A percentile compares a stretch with the other conserved stretches of the same genome.
Evolutionary conservation across 73 alveolate genomes (phyloP).

Genomic region (Blepharisma japonicum): DNA sequence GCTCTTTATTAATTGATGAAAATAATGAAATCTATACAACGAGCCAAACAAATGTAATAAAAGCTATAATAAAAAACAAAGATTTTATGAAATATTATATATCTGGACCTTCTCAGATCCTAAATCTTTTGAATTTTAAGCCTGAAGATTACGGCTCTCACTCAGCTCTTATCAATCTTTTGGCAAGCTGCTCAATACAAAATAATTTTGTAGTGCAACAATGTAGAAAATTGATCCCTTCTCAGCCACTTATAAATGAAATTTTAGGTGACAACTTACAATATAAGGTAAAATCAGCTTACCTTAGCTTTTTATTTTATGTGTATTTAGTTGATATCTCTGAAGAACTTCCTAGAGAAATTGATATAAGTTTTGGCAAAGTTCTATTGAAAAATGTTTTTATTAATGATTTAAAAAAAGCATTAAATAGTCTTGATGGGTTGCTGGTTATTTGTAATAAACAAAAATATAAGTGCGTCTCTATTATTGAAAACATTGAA

Average conservation of each 20-base stretch:
- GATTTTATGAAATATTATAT: not conserved
- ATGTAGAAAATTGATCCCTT: not conserved
- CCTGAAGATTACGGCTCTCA: not conserved
- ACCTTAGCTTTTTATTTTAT: not conserved
- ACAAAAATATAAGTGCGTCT: not conserved
- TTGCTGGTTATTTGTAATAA: not conserved
- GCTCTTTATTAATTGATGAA: not conserved
- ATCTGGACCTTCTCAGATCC: too few species aligned
- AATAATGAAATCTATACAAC: not conserved
- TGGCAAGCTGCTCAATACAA: not conserved
- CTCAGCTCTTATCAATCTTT: not conserved
- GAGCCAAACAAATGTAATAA: not conserved
- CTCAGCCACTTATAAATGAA: not conserved
- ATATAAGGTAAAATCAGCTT: constrained; percentile 10
- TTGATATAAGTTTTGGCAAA: too few species aligned
- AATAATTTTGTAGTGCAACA: constrained; percentile 3
- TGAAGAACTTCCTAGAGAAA: constrained; percentile 1
- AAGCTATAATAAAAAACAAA: constrained; percentile 12
- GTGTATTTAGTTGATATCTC: not conserved
- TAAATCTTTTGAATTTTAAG: not conserved
- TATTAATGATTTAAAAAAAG: constrained; percentile 7
- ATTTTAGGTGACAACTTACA: not conserved
- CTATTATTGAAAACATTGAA: not conserved
- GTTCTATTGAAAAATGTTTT: not conserved
- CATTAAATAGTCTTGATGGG: not conserved